A percentile compares a stretch with the other conserved stretches of the same genome.
phyloP scores from a whole-genome alignment of 176 grass and related monocot genomes.

The Juncus inflexus region DNA sequence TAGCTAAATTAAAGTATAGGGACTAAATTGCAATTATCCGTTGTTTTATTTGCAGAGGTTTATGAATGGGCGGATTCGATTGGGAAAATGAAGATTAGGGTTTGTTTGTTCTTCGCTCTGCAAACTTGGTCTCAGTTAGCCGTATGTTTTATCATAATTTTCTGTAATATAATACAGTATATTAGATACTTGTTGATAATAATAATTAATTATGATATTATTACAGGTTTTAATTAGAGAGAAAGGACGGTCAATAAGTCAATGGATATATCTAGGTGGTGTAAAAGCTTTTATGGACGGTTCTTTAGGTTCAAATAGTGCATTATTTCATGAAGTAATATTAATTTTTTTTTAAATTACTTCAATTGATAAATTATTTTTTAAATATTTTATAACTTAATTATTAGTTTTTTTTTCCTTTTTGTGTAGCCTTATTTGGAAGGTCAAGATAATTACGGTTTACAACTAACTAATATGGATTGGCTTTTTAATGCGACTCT shows the following conservation, averaged over 20 bases:
- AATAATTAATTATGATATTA: constrained; percentile 14
- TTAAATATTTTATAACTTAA: not conserved
- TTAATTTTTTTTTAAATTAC: constrained; percentile 3
- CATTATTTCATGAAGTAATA: constrained; percentile 73
- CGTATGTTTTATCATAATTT: constrained; percentile 38
- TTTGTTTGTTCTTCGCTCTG: constrained; percentile 89
- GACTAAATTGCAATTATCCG: too few relatives aligned
- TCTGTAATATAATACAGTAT: constrained; percentile 1
- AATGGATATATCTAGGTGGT: constrained; percentile 92
- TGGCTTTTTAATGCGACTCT: constrained; percentile 57
- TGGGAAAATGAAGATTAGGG: constrained; percentile 73
- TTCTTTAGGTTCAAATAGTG: constrained; percentile 83
- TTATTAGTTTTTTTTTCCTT: constrained; percentile 13
- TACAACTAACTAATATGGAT: constrained; percentile 64
- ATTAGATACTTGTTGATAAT: constrained; percentile 10
- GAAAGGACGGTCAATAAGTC: constrained; percentile 52
- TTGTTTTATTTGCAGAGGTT: constrained; percentile 42
- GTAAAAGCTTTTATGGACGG: constrained; percentile 97
- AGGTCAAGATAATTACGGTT: constrained; percentile 45
- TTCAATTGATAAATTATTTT: not conserved
- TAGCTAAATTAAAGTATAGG: too few relatives aligned
- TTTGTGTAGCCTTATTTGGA: constrained; percentile 60
- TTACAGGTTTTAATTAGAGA: constrained; percentile 66
- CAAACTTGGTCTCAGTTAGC: constrained; percentile 59
- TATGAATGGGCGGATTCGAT: constrained; percentile 83